These are phyloP conservation scores for Ophiosphaerella narmari DNA, from an alignment of 2,329 filamentous ascomycete genomes.

Conservation along the genomic window DNA sequence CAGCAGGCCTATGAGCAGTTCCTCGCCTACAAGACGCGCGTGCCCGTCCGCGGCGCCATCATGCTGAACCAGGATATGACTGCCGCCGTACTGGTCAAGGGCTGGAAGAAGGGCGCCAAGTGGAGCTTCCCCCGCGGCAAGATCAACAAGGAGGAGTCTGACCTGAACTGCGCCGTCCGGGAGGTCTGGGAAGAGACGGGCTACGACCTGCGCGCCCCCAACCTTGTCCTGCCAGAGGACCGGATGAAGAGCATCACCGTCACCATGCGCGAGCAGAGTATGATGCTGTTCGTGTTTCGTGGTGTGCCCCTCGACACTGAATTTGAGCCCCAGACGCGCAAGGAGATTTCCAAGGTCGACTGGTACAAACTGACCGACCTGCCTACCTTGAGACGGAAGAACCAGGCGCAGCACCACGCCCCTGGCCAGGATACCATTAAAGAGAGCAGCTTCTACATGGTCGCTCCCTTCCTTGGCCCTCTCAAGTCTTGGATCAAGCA, in stretches of 20 bases:
- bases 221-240: constrained; percentile 70
- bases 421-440: constrained; percentile 61
- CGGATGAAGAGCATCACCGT: constrained; percentile 84
- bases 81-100: constrained; percentile 88
- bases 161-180: constrained; percentile 88
- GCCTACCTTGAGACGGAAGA: constrained; percentile 75
- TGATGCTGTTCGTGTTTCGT: constrained; percentile 89
- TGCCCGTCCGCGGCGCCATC: constrained; percentile 93
- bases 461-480: constrained; percentile 84
- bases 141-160: constrained; percentile 96
- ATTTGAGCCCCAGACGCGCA: constrained; percentile 89
- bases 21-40: constrained; percentile 88
- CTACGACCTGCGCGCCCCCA: constrained; percentile 76
- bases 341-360: constrained; percentile 95
- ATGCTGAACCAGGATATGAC: constrained; percentile 95
- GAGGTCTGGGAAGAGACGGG: constrained; percentile 98
- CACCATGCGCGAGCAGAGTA: constrained; percentile 88
- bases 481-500: constrained; percentile 90
- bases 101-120: constrained; percentile 94
- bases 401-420: constrained; percentile 63
- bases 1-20: constrained; percentile 88
- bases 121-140: constrained; percentile 98
- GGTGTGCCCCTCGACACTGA: constrained; percentile 83
- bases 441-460: constrained; percentile 96
- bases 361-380: constrained; percentile 93